Conservation (phyloP, 768 basidiomycete genomes). For the Thelephora aurantiotincta region DNA sequence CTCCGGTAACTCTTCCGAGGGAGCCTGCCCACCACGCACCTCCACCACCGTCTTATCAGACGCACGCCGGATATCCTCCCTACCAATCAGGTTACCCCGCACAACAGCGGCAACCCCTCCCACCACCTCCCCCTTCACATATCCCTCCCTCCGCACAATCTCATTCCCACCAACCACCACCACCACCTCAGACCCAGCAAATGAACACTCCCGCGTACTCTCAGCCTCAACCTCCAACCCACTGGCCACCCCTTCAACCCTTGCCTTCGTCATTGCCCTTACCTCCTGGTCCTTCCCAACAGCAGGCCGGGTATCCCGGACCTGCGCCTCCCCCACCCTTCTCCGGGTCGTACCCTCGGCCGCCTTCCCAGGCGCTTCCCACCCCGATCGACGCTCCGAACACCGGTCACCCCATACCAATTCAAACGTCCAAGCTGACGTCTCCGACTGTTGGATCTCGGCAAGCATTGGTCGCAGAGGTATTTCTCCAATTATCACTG, state of each 20-base stretch:
- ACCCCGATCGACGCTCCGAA: slow-evolving; percentile 10
- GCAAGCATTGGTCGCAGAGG: slow-evolving; percentile 23
- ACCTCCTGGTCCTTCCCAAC: slow-evolving; percentile 5
- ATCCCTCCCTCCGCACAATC: slow-evolving; percentile 5
- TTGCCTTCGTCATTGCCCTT: slow-evolving; percentile 7
- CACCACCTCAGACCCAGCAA: slow-evolving; percentile 5
- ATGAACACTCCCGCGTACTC: slow-evolving; percentile 8
- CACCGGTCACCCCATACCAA: not conserved
- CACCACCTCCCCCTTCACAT: slow-evolving; percentile 12
- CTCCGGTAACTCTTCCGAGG: slow-evolving; percentile 14
- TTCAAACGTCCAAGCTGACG: not conserved
- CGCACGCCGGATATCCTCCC: slow-evolving; percentile 10
- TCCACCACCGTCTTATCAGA: slow-evolving; percentile 21
- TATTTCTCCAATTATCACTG: slow-evolving; percentile 10
- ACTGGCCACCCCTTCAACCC: slow-evolving; percentile 11
- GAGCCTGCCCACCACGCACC: slow-evolving; percentile 22
- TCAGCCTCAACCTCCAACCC: slow-evolving; percentile 10
- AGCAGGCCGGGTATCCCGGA: slow-evolving; percentile 15
- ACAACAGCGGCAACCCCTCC: slow-evolving; percentile 15
- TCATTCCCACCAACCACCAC: slow-evolving; percentile 2
- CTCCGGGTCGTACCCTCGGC: slow-evolving; percentile 22
- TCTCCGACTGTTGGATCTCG: not conserved
- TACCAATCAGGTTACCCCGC: slow-evolving; percentile 7
- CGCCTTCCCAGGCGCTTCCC: slow-evolving; percentile 16
- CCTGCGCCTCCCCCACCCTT: slow-evolving; percentile 16